Evolutionary conservation across 768 basidiomycete species (phyloP).

Genomic region (Tulasnella sp.): DNA sequence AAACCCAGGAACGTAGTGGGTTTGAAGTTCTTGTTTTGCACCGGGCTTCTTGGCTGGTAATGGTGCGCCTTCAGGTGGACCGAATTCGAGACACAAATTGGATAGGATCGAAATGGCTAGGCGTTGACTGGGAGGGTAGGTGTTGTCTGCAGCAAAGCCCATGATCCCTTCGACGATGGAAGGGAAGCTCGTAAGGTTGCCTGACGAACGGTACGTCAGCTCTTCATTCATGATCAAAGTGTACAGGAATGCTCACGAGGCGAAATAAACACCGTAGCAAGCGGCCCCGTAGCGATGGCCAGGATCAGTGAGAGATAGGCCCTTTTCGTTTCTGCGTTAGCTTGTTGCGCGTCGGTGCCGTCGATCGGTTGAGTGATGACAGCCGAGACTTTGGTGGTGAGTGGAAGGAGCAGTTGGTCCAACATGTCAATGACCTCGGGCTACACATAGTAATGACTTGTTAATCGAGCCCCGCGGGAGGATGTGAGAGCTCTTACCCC

Average conservation of each 20-base stretch:
- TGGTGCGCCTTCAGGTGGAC: constrained; percentile 34
- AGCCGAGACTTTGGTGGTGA: constrained; percentile 69
- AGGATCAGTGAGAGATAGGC: constrained; percentile 79
- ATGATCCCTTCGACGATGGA: constrained; percentile 63
- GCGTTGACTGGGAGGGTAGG: constrained; percentile 67
- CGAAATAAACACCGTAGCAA: constrained; percentile 78
- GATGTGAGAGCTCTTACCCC: not conserved
- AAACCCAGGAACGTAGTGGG: constrained; percentile 61
- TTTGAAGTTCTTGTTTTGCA: constrained; percentile 24
- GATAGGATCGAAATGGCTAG: constrained; percentile 70
- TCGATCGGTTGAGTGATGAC: constrained; percentile 71
- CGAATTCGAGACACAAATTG: constrained; percentile 57
- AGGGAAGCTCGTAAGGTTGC: constrained; percentile 55
- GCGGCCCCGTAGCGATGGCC: constrained; percentile 64
- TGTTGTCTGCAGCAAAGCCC: constrained; percentile 57
- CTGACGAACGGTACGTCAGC: constrained; percentile 25
- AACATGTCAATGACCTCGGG: constrained; percentile 77
- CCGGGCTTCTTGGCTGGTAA: constrained; percentile 22
- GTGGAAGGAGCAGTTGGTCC: constrained; percentile 79
- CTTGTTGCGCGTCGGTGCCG: constrained; percentile 74
- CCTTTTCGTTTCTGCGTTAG: constrained; percentile 72
- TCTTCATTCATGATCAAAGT: not conserved
- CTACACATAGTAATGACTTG: constrained; percentile 31
- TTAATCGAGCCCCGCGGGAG: not conserved
- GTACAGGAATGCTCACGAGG: constrained; percentile 47